phyloP scores from a whole-genome alignment of 441 rosid species.

The Jatropha podagrica region DNA sequence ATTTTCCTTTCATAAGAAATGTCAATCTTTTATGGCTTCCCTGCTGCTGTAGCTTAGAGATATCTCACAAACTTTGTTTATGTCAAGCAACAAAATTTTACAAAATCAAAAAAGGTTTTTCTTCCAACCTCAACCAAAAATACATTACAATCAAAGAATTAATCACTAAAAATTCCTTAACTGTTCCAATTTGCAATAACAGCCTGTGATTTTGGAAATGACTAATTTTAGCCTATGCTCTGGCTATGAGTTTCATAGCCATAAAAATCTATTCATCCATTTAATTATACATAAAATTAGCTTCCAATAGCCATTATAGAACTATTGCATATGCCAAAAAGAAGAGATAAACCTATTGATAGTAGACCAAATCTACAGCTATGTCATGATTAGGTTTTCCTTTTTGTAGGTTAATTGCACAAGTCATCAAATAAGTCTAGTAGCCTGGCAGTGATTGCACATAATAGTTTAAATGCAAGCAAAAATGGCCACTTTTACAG shows the following conservation, averaged over 20 bases:
- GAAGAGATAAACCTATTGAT: background rate
- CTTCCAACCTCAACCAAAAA: background rate
- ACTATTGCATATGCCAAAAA: background rate
- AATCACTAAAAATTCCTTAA: background rate
- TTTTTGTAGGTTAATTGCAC: background rate
- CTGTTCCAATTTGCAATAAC: background rate
- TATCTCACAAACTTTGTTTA: background rate
- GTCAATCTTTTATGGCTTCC: background rate
- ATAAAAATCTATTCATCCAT: background rate
- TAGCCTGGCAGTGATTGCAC: too few species aligned
- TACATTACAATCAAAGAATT: background rate
- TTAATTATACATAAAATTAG: background rate
- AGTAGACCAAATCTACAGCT: background rate
- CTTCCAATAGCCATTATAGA: background rate
- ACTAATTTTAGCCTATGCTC: background rate
- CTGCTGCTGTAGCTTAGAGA: background rate
- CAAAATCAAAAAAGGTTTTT: background rate
- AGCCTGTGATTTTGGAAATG: background rate
- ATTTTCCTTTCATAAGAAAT: background rate
- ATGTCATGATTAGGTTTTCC: background rate
- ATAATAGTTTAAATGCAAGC: background rate
- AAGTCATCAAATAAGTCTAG: background rate
- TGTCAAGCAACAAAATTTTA: background rate
- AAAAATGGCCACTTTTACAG: background rate
- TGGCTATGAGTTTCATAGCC: background rate